Base-by-base conservation (phyloP, 345 rosid species). In the Erucastrum elatum region DNA sequence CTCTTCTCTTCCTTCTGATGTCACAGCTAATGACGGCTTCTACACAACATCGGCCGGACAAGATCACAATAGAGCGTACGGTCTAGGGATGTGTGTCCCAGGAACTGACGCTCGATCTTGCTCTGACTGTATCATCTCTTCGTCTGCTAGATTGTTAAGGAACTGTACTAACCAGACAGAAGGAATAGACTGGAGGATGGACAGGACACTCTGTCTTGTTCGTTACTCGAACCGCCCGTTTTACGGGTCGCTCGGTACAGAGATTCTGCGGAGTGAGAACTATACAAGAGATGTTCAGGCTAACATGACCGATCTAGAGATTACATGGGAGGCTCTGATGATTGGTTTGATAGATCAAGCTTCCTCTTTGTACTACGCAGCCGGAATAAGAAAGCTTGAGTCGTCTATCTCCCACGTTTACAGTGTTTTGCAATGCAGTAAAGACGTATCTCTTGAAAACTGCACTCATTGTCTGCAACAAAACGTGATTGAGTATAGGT, bases 351-450 rank as follows among this genome's bases (percentile, higher is more conserved):
- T 31, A 60, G 55, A 60, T 4, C n/a, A 76, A 44, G 80, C 69
- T 44, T 61, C 75, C 0, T 76, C 55, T 68, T 68, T 3, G 53
- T 84, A 63, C 68, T 90, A 86, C 68, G 88, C 87, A 0, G 70
- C 75, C 2, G 21, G 12, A 10, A 44, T 46, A 3, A 35, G 4
- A 7, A 8, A 59, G 44, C 63, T 69, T 17, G 49, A 61, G n/a
- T 66, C 33, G 53, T 13, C 71, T 1, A 73, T 30, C 10, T 25
- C 69, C 13, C 49, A 2, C 0, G 12, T 90, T 13, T 90, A 77
- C 69, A 15, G 39, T 8, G 77, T 90, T 2, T 81, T 34, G 8
- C 87, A 90, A 83, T 90, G 94, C 71, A 84, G 78, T 1, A 81
- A 72, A 12, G 90, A 88, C 68, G 1, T 88, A 10, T 76, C 86